Percentiles rank a stretch among this genome's conserved stretches.
Conservation (phyloP, 2,329 filamentous ascomycete genomes). For the Fusarium xylarioides region DNA sequence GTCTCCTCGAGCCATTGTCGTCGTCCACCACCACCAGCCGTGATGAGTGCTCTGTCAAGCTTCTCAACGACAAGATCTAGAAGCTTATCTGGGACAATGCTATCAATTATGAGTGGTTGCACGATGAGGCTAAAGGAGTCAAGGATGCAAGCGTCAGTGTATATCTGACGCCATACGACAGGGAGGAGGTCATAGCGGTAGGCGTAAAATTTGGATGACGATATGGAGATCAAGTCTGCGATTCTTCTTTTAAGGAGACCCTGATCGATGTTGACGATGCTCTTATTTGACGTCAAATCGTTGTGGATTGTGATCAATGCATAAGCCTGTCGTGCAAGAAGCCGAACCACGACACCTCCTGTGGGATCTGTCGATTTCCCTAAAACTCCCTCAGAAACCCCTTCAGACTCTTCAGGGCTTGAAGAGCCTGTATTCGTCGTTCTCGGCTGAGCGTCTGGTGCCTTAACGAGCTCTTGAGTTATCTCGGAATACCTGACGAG, state of each 20-base stretch:
- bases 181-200: slow-evolving; percentile 75
- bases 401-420: background rate
- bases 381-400: background rate
- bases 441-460: background rate
- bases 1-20: slow-evolving; percentile 61
- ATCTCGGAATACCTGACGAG: slow-evolving; percentile 41
- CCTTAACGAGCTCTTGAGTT: slow-evolving; percentile 23
- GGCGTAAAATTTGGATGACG: slow-evolving; percentile 74
- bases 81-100: slow-evolving; percentile 17
- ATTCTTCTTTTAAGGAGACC: slow-evolving; percentile 54
- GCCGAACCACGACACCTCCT: slow-evolving; percentile 34
- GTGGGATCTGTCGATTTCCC: slow-evolving; percentile 3
- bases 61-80: slow-evolving; percentile 68
- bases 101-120: background rate
- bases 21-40: slow-evolving; percentile 70
- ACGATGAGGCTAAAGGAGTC: slow-evolving; percentile 58
- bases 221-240: slow-evolving; percentile 66
- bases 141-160: slow-evolving; percentile 75
- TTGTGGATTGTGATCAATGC: slow-evolving; percentile 38
- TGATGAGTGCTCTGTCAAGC: slow-evolving; percentile 80
- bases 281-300: background rate
- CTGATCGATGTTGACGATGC: slow-evolving; percentile 3
- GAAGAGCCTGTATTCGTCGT: background rate
- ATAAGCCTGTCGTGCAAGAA: slow-evolving; percentile 45
- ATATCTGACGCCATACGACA: slow-evolving; percentile 73